These are phyloP conservation scores for Alternaria novae-zelandiae DNA, from an alignment of 2,329 filamentous ascomycete species.

Conservation along the genomic window DNA sequence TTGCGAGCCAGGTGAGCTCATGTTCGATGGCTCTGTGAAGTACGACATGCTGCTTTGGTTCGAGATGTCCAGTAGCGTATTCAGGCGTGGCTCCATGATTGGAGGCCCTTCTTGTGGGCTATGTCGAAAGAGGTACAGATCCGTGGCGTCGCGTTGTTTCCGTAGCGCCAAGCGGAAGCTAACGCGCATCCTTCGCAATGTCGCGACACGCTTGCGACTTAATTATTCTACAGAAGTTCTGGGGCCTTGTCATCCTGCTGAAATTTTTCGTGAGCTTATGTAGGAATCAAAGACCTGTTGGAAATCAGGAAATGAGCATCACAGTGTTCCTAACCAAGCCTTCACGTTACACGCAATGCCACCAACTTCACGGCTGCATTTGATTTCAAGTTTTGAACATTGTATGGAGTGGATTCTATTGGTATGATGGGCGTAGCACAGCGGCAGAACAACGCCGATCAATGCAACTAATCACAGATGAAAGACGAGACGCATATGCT, in stretches of 20 bases:
- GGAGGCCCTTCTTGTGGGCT: slow-evolving; percentile 7
- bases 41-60: slow-evolving; percentile 3
- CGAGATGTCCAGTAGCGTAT: slow-evolving; percentile 10
- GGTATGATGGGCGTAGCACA: not conserved
- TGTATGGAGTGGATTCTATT: slow-evolving; percentile 5
- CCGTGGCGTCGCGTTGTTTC: slow-evolving; percentile 4
- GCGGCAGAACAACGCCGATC: slow-evolving; percentile 11
- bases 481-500: slow-evolving; percentile 4
- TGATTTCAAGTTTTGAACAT: not conserved
- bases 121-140: slow-evolving; percentile 10
- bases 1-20: not conserved
- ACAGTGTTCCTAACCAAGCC: not conserved
- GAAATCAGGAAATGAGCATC: too few species aligned
- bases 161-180: slow-evolving; percentile 11
- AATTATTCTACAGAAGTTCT: not conserved
- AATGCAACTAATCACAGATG: slow-evolving; percentile 1
- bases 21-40: not conserved
- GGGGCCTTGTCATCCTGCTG: not conserved
- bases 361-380: not conserved
- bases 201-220: not conserved
- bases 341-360: not conserved
- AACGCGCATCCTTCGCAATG: not conserved
- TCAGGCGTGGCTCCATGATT: slow-evolving; percentile 16
- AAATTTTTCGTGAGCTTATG: not conserved
- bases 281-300: too few species aligned